Conservation (phyloP, 768 basidiomycete genomes). For the Tulasnella sp. region DNA sequence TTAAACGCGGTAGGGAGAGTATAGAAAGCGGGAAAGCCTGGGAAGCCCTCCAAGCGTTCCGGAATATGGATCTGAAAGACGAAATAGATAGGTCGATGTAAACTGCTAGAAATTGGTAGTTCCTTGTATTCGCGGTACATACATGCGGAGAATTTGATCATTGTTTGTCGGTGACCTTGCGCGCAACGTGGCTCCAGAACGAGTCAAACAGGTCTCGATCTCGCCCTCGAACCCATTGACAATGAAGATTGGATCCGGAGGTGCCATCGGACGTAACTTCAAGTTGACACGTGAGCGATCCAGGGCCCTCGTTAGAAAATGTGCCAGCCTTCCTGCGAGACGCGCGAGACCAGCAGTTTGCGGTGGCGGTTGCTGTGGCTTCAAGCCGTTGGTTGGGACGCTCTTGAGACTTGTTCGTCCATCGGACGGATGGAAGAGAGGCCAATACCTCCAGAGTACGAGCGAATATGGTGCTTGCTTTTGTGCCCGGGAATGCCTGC, state of each 20-base stretch:
- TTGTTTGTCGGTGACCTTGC: slow-evolving; percentile 8
- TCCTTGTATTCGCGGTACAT: neutral
- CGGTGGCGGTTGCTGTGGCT: slow-evolving; percentile 25
- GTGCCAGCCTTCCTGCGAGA: slow-evolving; percentile 4
- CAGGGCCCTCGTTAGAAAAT: slow-evolving; percentile 13
- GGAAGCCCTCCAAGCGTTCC: slow-evolving; percentile 30
- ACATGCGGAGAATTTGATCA: neutral
- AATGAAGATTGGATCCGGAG: slow-evolving; percentile 27
- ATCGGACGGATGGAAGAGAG: neutral
- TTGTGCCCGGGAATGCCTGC: slow-evolving; percentile 14
- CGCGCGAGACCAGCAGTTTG: slow-evolving; percentile 25
- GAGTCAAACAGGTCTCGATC: slow-evolving; percentile 39
- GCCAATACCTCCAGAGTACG: neutral
- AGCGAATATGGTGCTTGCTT: slow-evolving; percentile 23
- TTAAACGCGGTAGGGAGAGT: slow-evolving; percentile 45
- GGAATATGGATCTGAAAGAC: neutral
- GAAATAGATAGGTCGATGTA: neutral
- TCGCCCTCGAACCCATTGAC: slow-evolving; percentile 51
- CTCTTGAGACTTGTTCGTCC: neutral
- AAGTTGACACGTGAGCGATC: slow-evolving; percentile 12
- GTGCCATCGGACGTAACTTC: neutral
- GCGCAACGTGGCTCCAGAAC: slow-evolving; percentile 14
- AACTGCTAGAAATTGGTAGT: neutral
- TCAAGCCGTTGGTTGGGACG: slow-evolving; percentile 29
- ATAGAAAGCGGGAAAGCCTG: slow-evolving; percentile 29